Evolutionary conservation across 352 stramenopile genomes (phyloP).

Genomic region (Globisporangium carolinianum): DNA sequence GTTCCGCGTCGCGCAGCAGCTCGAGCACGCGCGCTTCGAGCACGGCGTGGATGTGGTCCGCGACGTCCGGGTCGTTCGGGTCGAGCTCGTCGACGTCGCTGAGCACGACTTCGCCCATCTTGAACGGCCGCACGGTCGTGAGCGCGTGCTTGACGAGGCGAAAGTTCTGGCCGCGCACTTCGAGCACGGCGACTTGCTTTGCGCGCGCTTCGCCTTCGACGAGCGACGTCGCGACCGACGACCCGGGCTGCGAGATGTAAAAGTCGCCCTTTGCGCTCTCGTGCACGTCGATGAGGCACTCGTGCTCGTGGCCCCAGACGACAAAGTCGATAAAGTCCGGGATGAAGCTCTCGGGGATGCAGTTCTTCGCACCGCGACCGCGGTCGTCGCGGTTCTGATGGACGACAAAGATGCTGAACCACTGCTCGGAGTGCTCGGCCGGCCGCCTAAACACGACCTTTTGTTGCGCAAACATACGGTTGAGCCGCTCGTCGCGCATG

Average conservation of each 20-base stretch:
- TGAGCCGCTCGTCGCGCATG: conserved; percentile 98
- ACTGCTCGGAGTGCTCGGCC: conserved; percentile 66
- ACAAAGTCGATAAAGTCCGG: conserved; percentile 98
- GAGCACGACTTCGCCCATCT: conserved; percentile 87
- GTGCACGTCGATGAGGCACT: conserved; percentile 92
- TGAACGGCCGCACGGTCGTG: conserved; percentile 91
- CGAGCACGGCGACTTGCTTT: conserved; percentile 87
- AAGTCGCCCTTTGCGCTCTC: conserved; percentile 95
- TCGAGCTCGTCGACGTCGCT: conserved; percentile 86
- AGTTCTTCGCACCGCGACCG: conserved; percentile 92
- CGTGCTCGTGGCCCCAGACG: conserved; percentile 97
- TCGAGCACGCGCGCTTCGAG: conserved; percentile 59
- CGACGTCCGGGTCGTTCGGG: conserved; percentile 84
- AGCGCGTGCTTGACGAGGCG: conserved; percentile 80
- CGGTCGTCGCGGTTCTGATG: conserved; percentile 98
- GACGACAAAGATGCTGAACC: conserved; percentile 98
- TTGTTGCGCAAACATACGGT: conserved; percentile 95
- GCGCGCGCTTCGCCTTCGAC: conserved; percentile 77
- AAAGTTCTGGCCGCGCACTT: conserved; percentile 89
- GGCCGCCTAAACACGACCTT: conserved; percentile 93
- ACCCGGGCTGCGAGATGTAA: conserved; percentile 96
- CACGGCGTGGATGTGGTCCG: conserved; percentile 60
- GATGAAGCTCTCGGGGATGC: conserved; percentile 96
- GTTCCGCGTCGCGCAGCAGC: conserved; percentile 53
- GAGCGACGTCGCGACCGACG: conserved; percentile 93